Evolutionary conservation across 768 basidiomycete species (phyloP).

Genomic region (Peribolospora baueri): DNA sequence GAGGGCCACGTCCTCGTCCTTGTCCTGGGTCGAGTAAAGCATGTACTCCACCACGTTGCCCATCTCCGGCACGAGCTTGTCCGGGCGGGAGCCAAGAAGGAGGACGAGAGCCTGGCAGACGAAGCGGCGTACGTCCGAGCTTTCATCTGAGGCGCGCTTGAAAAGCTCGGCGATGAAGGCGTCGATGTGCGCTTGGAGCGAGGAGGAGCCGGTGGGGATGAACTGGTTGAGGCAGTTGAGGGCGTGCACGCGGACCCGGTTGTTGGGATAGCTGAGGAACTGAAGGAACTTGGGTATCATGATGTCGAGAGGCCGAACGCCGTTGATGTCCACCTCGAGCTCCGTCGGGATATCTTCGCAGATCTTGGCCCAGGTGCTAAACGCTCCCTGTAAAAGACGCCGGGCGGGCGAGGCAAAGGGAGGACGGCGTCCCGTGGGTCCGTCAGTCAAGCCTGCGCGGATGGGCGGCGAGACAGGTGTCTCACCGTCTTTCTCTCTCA

Average conservation of each 20-base stretch:
- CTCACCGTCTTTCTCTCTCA: too few species aligned
- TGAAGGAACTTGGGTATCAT: conserved; percentile 89
- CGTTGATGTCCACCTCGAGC: conserved; percentile 65
- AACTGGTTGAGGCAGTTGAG: conserved; percentile 88
- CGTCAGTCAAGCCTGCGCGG: too few species aligned
- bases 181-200: conserved; percentile 77
- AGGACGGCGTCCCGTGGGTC: neutral
- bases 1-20: conserved; percentile 76
- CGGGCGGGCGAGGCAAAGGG: neutral
- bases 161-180: conserved; percentile 78
- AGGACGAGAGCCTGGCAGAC: conserved; percentile 90
- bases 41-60: conserved; percentile 89
- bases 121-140: conserved; percentile 73
- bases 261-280: conserved; percentile 56
- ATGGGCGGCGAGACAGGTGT: too few species aligned
- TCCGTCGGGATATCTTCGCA: conserved; percentile 93
- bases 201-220: conserved; percentile 50
- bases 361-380: conserved; percentile 79
- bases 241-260: conserved; percentile 81
- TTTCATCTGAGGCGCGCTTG: conserved; percentile 81
- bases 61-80: conserved; percentile 93
- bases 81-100: conserved; percentile 73
- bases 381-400: conserved; percentile 41
- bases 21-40: conserved; percentile 79
- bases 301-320: conserved; percentile 75